Percentiles rank a stretch among this genome's conserved stretches.
phyloP scores from a whole-genome alignment of 495 filamentous ascomycete species.

The Hypoxylon lenormandii region DNA sequence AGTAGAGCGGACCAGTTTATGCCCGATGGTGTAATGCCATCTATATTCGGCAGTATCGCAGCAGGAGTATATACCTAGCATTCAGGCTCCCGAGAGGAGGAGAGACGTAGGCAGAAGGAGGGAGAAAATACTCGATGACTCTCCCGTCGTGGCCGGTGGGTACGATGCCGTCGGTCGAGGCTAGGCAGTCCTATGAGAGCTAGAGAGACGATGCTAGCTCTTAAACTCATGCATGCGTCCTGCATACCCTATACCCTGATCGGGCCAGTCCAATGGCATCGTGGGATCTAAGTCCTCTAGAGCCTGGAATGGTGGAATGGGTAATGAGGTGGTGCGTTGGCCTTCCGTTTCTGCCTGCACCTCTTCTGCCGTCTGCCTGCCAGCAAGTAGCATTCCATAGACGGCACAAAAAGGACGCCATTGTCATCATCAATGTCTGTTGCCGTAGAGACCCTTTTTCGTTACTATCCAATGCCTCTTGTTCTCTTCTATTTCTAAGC shows the following conservation, averaged over 20 bases:
- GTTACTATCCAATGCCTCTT: conserved; percentile 7
- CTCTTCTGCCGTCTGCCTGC: conserved; percentile 31
- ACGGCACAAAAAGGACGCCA: conserved; percentile 29
- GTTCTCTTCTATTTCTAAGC: conserved; percentile 32
- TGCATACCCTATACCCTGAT: conserved; percentile 31
- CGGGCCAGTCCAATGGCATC: conserved; percentile 32
- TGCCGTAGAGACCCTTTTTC: conserved; percentile 20
- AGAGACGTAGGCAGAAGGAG: conserved; percentile 5
- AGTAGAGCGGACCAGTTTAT: conserved; percentile 15
- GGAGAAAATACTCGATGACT: conserved; percentile 26
- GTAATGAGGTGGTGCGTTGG: conserved; percentile 42
- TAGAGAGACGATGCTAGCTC: conserved; percentile 26
- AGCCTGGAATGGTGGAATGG: conserved; percentile 18
- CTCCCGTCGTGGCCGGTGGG: conserved; percentile 18
- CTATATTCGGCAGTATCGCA: conserved; percentile 22
- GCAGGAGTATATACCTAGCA: conserved; percentile 12
- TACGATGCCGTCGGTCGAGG: conserved; percentile 17
- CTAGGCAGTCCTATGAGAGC: neutral
- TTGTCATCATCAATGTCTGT: conserved; percentile 34
- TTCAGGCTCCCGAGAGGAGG: conserved; percentile 7
- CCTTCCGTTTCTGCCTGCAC: conserved; percentile 34
- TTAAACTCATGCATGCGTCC: conserved; percentile 35
- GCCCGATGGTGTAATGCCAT: conserved; percentile 35
- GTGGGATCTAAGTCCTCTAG: conserved; percentile 12
- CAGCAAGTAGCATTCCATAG: conserved; percentile 36